A percentile compares a stretch with the other conserved stretches of the same genome.
Conservation (phyloP, 2,329 filamentous ascomycete species). For the Triangularia verruculosa region DNA sequence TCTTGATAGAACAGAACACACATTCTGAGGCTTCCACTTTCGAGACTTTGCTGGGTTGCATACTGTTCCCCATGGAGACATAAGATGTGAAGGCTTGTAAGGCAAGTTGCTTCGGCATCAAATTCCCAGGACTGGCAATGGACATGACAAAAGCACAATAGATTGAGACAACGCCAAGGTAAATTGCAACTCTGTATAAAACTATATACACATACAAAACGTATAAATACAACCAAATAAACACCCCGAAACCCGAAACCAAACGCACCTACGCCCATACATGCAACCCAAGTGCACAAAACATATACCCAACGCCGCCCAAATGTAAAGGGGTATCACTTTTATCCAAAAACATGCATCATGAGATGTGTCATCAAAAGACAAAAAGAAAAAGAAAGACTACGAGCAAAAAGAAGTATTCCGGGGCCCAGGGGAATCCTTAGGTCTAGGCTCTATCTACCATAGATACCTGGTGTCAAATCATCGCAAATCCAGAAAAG, state of each 20-base stretch:
- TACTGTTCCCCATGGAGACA: no score
- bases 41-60: no score
- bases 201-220: neutral
- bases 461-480: neutral
- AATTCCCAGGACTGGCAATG: no score
- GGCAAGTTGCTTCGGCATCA: no score
- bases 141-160: no score
- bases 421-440: neutral
- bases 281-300: neutral
- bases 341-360: neutral
- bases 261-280: neutral
- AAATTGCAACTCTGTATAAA: no score
- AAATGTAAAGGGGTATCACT: slow-evolving; percentile 7
- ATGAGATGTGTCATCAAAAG: neutral
- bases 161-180: no score
- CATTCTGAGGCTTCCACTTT: no score
- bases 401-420: neutral
- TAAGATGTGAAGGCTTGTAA: no score
- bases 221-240: neutral
- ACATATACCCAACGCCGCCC: neutral
- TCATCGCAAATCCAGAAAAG: slow-evolving; percentile 9
- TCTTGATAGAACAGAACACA: no score
- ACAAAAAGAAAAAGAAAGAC: neutral
- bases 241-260: neutral
- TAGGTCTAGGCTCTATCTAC: slow-evolving; percentile 6